Evolutionary conservation across 192 early-diverging fungal species (phyloP).

Genomic region (Linnemannia hyalina): DNA sequence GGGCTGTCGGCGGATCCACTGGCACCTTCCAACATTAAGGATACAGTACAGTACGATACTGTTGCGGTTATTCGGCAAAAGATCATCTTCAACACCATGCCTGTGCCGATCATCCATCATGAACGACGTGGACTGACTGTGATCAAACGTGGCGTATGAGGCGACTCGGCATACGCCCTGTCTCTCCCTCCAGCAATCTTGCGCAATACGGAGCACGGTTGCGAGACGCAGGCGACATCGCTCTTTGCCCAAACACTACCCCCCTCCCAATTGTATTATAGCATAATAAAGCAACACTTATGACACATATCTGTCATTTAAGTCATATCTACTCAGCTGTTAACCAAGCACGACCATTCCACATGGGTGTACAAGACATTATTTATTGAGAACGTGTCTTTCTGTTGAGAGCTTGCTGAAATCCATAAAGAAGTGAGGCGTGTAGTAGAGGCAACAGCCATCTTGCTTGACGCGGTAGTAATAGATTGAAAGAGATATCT

Average conservation of each 20-base stretch:
- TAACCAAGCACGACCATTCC: neutral
- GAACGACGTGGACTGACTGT: conserved; percentile 48
- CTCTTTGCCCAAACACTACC: neutral
- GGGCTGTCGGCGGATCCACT: conserved; percentile 3
- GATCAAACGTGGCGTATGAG: conserved; percentile 47
- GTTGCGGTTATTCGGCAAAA: conserved; percentile 52
- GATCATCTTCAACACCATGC: conserved; percentile 52
- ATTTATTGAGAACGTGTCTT: neutral
- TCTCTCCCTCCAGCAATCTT: neutral
- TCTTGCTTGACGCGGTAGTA: neutral
- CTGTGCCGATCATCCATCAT: conserved; percentile 46
- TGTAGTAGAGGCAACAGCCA: neutral
- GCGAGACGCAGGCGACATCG: neutral
- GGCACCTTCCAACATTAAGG: conserved; percentile 15
- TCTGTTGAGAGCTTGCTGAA: neutral
- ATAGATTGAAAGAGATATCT: neutral
- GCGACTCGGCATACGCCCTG: neutral
- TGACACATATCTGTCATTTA: neutral
- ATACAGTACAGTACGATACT: conserved; percentile 32
- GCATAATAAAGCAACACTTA: neutral
- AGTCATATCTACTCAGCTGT: neutral
- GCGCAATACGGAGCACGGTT: neutral
- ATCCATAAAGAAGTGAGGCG: neutral
- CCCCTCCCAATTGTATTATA: neutral
- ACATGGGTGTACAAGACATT: neutral